Evolutionary conservation across 2,329 filamentous ascomycete species (phyloP).

Genomic region (Myriosclerotinia curreyana): DNA sequence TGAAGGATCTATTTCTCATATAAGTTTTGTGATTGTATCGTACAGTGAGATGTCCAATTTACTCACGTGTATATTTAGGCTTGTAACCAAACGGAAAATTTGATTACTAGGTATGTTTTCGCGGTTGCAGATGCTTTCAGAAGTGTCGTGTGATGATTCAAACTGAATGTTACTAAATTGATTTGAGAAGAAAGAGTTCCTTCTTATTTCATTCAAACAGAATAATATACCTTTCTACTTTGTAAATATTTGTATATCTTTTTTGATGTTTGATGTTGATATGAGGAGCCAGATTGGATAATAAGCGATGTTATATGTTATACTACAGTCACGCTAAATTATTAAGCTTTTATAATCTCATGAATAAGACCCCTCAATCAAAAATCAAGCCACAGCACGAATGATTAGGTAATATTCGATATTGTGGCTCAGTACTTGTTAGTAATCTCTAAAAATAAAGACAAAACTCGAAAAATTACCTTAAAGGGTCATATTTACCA

Average conservation of each 20-base stretch:
- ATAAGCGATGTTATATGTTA: no score
- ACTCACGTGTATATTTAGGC: background rate
- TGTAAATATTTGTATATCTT: no score
- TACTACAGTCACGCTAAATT: background rate
- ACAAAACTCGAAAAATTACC: no score
- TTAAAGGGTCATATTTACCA: no score
- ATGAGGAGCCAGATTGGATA: no score
- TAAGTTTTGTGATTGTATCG: background rate
- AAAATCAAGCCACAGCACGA: background rate
- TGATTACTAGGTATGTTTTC: background rate
- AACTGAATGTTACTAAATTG: background rate
- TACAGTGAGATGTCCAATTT: background rate
- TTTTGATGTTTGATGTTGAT: no score
- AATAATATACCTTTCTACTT: no score
- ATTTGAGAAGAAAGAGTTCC: background rate
- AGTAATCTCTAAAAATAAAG: no score
- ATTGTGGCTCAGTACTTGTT: slow-evolving; percentile 6
- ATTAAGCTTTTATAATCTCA: background rate
- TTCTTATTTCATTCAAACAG: background rate
- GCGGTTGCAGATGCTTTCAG: background rate
- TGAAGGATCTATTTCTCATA: no score
- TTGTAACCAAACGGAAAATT: background rate
- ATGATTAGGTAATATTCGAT: background rate
- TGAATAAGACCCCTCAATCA: background rate
- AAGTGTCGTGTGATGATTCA: background rate